phyloP scores from a whole-genome alignment of 331 rosid species.

The Malus hybrid region DNA sequence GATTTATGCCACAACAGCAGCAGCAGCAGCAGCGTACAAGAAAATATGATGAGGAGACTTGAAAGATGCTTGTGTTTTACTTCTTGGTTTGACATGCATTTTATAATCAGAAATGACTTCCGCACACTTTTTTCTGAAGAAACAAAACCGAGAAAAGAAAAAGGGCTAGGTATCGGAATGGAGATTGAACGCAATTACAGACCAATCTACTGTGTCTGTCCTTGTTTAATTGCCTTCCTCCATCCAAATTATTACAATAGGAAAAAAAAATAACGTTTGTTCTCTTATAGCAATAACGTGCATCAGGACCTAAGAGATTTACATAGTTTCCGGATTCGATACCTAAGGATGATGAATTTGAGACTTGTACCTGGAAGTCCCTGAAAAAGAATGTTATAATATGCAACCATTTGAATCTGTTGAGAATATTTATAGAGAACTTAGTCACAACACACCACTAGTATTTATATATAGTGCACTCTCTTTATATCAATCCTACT shows the following conservation, averaged over 20 bases:
- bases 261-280: neutral
- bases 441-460: no score
- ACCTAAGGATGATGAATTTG: neutral
- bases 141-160: no score
- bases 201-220: neutral
- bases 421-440: no score
- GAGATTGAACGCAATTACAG: neutral
- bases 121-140: no score
- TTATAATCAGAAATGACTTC: no score
- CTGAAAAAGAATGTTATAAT: neutral
- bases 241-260: neutral
- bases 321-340: neutral
- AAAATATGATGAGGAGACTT: no score
- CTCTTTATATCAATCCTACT: conserved; percentile 8
- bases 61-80: no score
- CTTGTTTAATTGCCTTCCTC: neutral
- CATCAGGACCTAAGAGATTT: neutral
- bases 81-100: no score
- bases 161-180: neutral
- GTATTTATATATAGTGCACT: no score
- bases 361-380: neutral
- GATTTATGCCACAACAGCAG: no score
- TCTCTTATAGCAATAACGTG: neutral
- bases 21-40: no score
- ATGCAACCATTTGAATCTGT: no score